Evolutionary conservation across 148 eudicot species (phyloP), one percentile per base, ranked within the genome.

Genomic region (Nyssa sinensis): DNA sequence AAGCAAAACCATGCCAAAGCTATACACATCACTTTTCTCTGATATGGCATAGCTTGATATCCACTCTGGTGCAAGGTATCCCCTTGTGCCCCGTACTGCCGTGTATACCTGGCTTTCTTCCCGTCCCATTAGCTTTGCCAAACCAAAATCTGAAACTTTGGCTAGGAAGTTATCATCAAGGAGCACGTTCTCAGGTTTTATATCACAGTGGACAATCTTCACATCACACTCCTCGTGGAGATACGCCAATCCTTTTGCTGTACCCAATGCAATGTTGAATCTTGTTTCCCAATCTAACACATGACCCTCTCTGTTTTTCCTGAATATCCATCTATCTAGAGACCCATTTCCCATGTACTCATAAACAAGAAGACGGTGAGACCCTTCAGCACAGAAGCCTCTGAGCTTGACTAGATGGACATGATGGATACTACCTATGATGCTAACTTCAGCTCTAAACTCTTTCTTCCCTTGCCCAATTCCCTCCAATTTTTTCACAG

Each of bases 11-110:
- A 70, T 59, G 17, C 78, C 75, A 64, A 66, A 58, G 57, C 74
- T 79, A 25, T 63, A 66, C 19, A 75, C 84, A 59, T 81, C 81
- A 0, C 79, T 81, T 33, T 74, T 81, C 17, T 74, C 81, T 33
- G 84, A 81, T 44, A 81, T 78, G 28, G 78, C 70, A 27, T 72
- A 61, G 69, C 70, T 74, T 28, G 64, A 74, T 44, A 81, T 78
- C 81, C 84, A 78, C 68, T 81, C 81, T 27, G 84, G 81, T 23
- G 84, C 84, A 4, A 81, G 39, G 72, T 78, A 81, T 2, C 79
- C 79, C 39, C 84, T 64, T 24, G 81, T 74, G 19, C 84, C 84
- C 30, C 84, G 44, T 6, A 81, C 64, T 19, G 62, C 74, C 5
- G 79, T 78, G 24, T 65, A 62, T 3, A 74, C 75, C 0, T 74